These are phyloP conservation scores for Zygosaccharomyces gambellarensis DNA, from an alignment of 805 yeast species.

Conservation along the genomic window DNA sequence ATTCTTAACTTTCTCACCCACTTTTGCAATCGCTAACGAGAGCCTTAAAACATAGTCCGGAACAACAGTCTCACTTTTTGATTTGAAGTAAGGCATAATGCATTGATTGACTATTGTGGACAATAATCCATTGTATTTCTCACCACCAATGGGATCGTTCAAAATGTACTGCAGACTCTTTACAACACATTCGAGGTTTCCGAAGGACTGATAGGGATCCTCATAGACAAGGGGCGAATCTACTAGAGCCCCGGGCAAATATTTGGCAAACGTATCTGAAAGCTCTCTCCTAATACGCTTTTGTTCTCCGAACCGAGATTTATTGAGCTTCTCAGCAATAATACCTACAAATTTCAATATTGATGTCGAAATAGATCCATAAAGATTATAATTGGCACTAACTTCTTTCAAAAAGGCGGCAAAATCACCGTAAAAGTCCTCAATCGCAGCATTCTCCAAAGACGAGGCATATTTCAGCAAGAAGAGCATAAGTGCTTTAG, in stretches of 20 bases:
- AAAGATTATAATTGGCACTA: conserved; percentile 42
- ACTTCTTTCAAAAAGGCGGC: conserved; percentile 58
- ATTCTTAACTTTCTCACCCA: conserved; percentile 39
- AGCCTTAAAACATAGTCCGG: conserved; percentile 43
- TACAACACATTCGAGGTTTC: conserved; percentile 19
- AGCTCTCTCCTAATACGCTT: conserved; percentile 54
- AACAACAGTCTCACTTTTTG: conserved; percentile 37
- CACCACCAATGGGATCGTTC: conserved; percentile 37
- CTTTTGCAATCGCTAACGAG: conserved; percentile 32
- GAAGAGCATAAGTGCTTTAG: conserved; percentile 45
- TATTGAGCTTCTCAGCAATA: conserved; percentile 53
- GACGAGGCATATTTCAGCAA: conserved; percentile 57
- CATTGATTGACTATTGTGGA: conserved; percentile 50
- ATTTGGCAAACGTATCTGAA: conserved; percentile 41
- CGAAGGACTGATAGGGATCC: conserved; percentile 11
- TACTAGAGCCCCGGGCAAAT: conserved; percentile 31
- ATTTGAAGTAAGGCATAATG: conserved; percentile 48
- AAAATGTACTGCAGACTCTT: conserved; percentile 18
- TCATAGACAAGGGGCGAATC: conserved; percentile 21
- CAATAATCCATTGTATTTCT: conserved; percentile 49
- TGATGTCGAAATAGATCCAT: conserved; percentile 47
- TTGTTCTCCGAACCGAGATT: conserved; percentile 57
- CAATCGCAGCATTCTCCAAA: conserved; percentile 69
- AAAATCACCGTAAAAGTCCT: conserved; percentile 67
- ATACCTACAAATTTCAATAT: conserved; percentile 49